phyloP scores from a whole-genome alignment of 345 rosid genomes.

The Moricandia arvensis region DNA sequence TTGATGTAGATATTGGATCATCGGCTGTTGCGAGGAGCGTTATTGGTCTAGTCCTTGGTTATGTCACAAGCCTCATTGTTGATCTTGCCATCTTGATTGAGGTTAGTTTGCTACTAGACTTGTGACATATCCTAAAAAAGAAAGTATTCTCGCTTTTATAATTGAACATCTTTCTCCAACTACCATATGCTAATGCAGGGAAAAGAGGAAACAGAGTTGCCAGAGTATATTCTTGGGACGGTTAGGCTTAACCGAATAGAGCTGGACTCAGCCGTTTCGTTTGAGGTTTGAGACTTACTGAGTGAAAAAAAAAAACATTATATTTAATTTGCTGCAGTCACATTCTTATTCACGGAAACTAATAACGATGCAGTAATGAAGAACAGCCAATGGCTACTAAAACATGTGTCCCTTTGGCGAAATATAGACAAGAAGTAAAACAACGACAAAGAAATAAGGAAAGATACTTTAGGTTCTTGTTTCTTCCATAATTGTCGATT shows the following conservation, averaged over 20 bases:
- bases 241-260: slow-evolving; percentile 77
- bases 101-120: slow-evolving; percentile 49
- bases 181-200: slow-evolving; percentile 53
- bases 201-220: slow-evolving; percentile 76
- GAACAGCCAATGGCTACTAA: neutral
- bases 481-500: neutral
- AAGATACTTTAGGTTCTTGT: neutral
- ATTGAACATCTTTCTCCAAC: neutral
- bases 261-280: slow-evolving; percentile 62
- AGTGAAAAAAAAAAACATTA: neutral
- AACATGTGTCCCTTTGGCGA: neutral
- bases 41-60: slow-evolving; percentile 91
- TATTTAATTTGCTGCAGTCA: neutral
- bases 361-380: slow-evolving; percentile 22
- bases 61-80: slow-evolving; percentile 90
- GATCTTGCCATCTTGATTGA: slow-evolving; percentile 92
- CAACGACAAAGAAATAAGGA: neutral
- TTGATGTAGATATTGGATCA: slow-evolving; percentile 96
- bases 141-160: neutral
- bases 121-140: neutral
- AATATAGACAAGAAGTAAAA: neutral
- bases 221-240: slow-evolving; percentile 92
- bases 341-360: neutral
- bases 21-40: slow-evolving; percentile 98
- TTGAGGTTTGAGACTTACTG: slow-evolving; percentile 48